Evolutionary conservation across 352 stramenopile species (phyloP), one percentile per base, ranked within the genome.

Genomic region (Globisporangium solare): DNA sequence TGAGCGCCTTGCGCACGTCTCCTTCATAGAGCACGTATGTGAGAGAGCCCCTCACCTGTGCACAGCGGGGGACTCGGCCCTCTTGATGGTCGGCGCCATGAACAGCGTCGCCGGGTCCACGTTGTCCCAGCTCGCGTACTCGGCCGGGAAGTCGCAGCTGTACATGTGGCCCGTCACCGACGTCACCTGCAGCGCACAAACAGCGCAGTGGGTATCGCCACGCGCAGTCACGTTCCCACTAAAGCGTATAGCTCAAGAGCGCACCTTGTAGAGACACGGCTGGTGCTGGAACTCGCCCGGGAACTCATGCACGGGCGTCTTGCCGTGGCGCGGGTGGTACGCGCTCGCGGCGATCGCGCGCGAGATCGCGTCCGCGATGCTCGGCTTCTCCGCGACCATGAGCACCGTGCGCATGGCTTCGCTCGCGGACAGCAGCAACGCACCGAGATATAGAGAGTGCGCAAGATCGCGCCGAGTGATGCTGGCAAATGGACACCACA

Each of bases 151-250:
- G 61, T 94, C 83, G 17, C 87, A 78, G 39, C 62, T 82, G 64
- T 83, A 94, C 7, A 93, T 81, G 62, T 95, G 86, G 42, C 84
- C 84, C 51, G 75, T 82, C 3, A 90, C 80, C 15, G 76, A 86
- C 24, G 79, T 90, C 35, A 90, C 75, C 46, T 64, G 14, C n/a
- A n/a, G n/a, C n/a, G n/a, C n/a, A n/a, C n/a, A n/a, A n/a, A n/a
- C n/a, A n/a, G n/a, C n/a, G n/a, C n/a, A n/a, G n/a, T n/a, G n/a
- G n/a, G n/a, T n/a, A n/a, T n/a, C n/a, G n/a, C n/a, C n/a, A n/a
- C n/a, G n/a, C n/a, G n/a, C n/a, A n/a, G n/a, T n/a, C n/a, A n/a
- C n/a, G n/a, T n/a, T n/a, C n/a, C n/a, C n/a, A n/a, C n/a, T n/a
- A n/a, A n/a, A n/a, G n/a, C n/a, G n/a, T n/a, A n/a, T n/a, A n/a